These are phyloP conservation scores for Actinomortierella wolfii DNA, from an alignment of 371 early-diverging fungal genomes.

Conservation along the genomic window DNA sequence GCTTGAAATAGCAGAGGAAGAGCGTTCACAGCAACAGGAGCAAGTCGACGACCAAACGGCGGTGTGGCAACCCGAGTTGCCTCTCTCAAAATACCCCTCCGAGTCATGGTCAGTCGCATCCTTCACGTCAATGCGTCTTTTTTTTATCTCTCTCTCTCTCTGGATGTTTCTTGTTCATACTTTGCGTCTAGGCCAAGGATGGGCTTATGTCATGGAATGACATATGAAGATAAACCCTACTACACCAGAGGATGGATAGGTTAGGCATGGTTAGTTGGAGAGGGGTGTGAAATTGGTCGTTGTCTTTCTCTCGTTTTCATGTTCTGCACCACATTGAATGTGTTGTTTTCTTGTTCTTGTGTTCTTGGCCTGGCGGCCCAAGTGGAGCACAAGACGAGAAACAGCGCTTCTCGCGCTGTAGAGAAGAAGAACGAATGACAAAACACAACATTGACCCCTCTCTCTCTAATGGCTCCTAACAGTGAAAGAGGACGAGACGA, in stretches of 20 bases:
- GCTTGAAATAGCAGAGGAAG: no score
- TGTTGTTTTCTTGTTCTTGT: slow-evolving; percentile 8
- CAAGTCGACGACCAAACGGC: no score
- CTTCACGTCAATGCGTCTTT: not conserved
- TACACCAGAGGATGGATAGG: no score
- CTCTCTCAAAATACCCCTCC: slow-evolving; percentile 36
- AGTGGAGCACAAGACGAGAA: no score
- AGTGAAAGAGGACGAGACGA: no score
- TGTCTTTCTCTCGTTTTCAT: not conserved
- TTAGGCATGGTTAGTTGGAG: no score
- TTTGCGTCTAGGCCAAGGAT: not conserved
- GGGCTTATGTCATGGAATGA: not conserved
- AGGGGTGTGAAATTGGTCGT: no score
- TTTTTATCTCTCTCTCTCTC: not conserved
- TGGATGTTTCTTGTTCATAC: not conserved
- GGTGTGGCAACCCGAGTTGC: slow-evolving; percentile 44
- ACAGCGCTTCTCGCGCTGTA: no score
- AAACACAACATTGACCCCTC: no score
- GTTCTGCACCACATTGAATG: not conserved
- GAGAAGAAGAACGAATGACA: no score
- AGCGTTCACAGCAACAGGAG: no score
- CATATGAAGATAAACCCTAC: not conserved
- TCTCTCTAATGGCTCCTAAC: no score
- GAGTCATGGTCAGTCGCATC: slow-evolving; percentile 29
- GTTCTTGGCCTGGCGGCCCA: slow-evolving; percentile 7